phyloP scores from a whole-genome alignment of 2,329 filamentous ascomycete genomes.

The Tolypocladium guangdongense region DNA sequence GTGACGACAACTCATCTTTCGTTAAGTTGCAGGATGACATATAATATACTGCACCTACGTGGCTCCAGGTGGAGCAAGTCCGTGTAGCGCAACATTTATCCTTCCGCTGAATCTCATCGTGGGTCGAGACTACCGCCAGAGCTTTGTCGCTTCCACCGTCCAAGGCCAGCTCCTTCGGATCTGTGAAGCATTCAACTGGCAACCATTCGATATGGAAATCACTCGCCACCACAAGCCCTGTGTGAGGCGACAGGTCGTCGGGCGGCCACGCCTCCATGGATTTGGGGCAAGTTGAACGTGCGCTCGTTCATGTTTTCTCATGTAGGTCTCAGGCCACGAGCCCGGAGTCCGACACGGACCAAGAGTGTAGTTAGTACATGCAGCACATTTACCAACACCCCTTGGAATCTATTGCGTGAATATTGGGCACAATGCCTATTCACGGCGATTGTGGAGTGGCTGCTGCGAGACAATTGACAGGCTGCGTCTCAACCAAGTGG shows the following conservation, averaged over 20 bases:
- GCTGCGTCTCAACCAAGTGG: neutral
- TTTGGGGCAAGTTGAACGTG: neutral
- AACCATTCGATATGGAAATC: neutral
- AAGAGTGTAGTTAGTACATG: neutral
- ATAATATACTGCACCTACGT: no score
- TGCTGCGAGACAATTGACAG: neutral
- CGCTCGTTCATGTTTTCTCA: neutral
- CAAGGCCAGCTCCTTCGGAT: no score
- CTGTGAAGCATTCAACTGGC: neutral
- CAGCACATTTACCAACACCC: neutral
- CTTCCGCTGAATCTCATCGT: neutral
- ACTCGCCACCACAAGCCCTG: neutral
- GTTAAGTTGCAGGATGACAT: no score
- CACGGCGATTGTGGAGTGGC: neutral
- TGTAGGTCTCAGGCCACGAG: neutral
- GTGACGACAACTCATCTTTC: no score
- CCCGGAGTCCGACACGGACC: neutral
- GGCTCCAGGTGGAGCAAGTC: no score
- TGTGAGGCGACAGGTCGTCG: neutral
- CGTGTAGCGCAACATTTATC: no score
- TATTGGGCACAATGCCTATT: neutral
- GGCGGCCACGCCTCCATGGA: neutral
- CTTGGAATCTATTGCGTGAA: neutral
- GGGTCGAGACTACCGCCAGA: neutral
- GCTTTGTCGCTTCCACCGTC: no score